Conservation (phyloP, 1,284 basidiomycete species). For the Marasmius fiardii region DNA sequence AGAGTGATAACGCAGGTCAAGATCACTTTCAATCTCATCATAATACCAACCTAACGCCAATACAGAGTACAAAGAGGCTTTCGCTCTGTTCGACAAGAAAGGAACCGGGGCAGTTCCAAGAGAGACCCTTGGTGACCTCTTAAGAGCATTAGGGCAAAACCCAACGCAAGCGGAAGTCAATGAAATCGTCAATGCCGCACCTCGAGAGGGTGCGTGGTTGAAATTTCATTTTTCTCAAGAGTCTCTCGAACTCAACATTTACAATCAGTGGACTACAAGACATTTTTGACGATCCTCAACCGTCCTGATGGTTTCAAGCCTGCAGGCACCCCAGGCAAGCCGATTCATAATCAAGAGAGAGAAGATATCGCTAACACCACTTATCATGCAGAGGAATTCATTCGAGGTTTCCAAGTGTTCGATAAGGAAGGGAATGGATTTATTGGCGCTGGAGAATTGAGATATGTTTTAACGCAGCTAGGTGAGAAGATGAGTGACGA, state of each 20-base stretch:
- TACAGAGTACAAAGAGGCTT: slow-evolving; percentile 93
- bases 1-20: slow-evolving; percentile 67
- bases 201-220: slow-evolving; percentile 69
- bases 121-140: slow-evolving; percentile 90
- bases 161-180: slow-evolving; percentile 96
- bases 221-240: not conserved
- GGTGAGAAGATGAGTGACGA: slow-evolving; percentile 98
- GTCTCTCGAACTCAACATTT: not conserved
- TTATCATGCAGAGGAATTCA: slow-evolving; percentile 85
- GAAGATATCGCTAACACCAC: not conserved
- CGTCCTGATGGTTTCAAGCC: slow-evolving; percentile 97
- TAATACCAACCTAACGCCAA: slow-evolving; percentile 3
- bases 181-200: slow-evolving; percentile 73
- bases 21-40: slow-evolving; percentile 1
- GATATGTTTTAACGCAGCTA: slow-evolving; percentile 94
- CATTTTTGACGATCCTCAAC: slow-evolving; percentile 90
- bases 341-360: not conserved
- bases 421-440: slow-evolving; percentile 98
- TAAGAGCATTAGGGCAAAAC: slow-evolving; percentile 95
- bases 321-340: slow-evolving; percentile 84
- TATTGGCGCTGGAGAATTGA: slow-evolving; percentile 89
- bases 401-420: slow-evolving; percentile 98
- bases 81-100: slow-evolving; percentile 97
- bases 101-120: slow-evolving; percentile 88
- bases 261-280: slow-evolving; percentile 79